Evolutionary conservation across 805 yeast genomes (phyloP).

Genomic region (Spencermartinsiella europaea): DNA sequence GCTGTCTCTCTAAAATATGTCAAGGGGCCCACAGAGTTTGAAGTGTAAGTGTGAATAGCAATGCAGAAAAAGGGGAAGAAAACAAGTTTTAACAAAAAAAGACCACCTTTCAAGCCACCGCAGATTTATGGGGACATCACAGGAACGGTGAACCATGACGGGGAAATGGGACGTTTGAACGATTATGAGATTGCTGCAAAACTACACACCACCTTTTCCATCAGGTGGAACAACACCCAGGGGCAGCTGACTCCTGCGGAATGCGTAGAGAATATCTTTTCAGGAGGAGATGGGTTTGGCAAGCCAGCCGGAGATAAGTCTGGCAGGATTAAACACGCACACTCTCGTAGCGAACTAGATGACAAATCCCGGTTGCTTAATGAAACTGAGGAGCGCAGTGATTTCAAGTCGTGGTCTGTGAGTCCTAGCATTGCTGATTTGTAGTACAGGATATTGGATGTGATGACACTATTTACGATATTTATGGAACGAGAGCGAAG

Average conservation of each 20-base stretch:
- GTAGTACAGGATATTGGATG: too few species aligned
- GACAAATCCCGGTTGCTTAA: conserved; percentile 2
- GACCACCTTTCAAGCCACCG: conserved; percentile 33
- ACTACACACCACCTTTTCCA: conserved; percentile 50
- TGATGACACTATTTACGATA: too few species aligned
- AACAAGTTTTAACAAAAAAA: too few species aligned
- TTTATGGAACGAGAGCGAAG: too few species aligned
- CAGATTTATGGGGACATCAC: conserved; percentile 48
- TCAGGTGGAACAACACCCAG: conserved; percentile 55
- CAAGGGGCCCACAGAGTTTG: conserved; percentile 41
- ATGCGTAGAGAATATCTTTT: conserved; percentile 68
- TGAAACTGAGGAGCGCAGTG: conserved; percentile 15
- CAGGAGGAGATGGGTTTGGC: conserved; percentile 58
- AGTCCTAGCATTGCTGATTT: too few species aligned
- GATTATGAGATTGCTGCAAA: conserved; percentile 26
- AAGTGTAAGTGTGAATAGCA: conserved; percentile 30
- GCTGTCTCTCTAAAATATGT: conserved; percentile 46
- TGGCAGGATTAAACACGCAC: neutral
- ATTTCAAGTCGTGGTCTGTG: conserved; percentile 15
- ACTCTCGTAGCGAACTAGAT: neutral
- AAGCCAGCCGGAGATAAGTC: conserved; percentile 4
- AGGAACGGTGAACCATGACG: conserved; percentile 34
- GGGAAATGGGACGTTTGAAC: conserved; percentile 7
- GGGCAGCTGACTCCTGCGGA: conserved; percentile 61
- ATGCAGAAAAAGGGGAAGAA: too few species aligned